Base-by-base conservation (phyloP, 2,329 filamentous ascomycete species). In the Dactylellina leptospora region DNA sequence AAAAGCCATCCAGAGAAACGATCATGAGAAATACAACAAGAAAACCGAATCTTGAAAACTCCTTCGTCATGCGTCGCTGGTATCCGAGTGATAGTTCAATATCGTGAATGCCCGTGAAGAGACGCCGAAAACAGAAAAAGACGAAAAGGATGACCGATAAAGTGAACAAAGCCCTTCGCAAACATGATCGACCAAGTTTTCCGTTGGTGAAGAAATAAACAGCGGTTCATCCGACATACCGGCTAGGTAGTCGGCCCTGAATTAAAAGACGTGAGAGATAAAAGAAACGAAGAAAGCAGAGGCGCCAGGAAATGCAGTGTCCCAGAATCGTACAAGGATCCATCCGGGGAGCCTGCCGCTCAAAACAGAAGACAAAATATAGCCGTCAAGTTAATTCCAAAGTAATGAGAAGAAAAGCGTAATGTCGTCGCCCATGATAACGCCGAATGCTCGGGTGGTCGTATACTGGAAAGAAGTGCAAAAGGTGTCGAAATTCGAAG, bases 291-390 rank as follows among this genome's bases (percentile, higher is more conserved):
- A 18, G 22, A 30, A 66, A 42, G n/a, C 45, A 54, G 33, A 36
- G 54, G 54, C 62, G 62, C 62, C 62, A 36, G 50, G 47, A 68
- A 66, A 68, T 68, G 62, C 62, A 60, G 54, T 27, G 50, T 60
- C 62, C 62, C 25, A 56, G 53, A 59, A 54, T 47, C 54, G 18
- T 68, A 45, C 9, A 44, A 58, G 27, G 45, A 60, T 48, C 62
- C 54, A 60, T 30, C 53, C 20, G 18, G 62, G 40, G 62, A 53
- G 18, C 45, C 62, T 68, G 62, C 54, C 50, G 36, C 20, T 16
- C 8, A 16, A n/a, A 33, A 30, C 23, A 48, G 40, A 23, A 48
- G 36, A 11, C 18, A n/a, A 11, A 22, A 55, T 30, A 30, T 27
- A 44, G 4, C 45, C 4, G 23, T 9, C 3, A 33, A 11, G 13